Base-by-base conservation (phyloP, 768 basidiomycete genomes). In the Boletus subcaerulescens region DNA sequence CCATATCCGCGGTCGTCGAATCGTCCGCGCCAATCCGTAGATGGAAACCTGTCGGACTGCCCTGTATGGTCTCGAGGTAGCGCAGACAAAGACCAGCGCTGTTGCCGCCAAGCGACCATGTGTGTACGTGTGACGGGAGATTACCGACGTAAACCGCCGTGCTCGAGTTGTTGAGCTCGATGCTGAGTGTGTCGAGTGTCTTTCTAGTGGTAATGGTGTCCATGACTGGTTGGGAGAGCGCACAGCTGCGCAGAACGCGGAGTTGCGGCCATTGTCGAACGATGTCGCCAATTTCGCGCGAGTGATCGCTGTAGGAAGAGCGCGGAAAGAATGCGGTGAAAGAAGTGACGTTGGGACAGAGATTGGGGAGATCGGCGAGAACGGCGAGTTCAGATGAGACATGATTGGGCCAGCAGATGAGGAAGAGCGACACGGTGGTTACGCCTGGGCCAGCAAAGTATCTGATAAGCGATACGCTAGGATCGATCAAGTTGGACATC, bases 241-340 rank as follows among this genome's bases (percentile, higher is more conserved):
- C 57, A 49, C 64, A 66, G 10, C 52, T 56, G 8, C 53, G 62
- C 18, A 67, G 36, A 9, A 46, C 26, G 9, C 59, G 58, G 11
- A 67, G 58, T 2, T 52, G 53, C 2, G 57, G 55, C 66, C 66
- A 67, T 15, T 51, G 50, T 26, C 39, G 24, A 7, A 68, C 64
- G 15, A 68, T 64, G 3, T 55, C 59, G 2, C 66, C 66, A 11
- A 67, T 65, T 59, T 65, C 61, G 9, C 31, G 56, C 2, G 64
- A 67, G n/a, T 65, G 54, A 45, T 67, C 66, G 26, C 58, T 65
- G 39, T 67, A 61, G 2, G 66, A 67, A 1, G 64, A 68, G 13
- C 62, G 64, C 3, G 66, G 66, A 26, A 67, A 68, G 33, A 50
- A 61, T 3, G 54, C 58, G 5, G 66, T 65, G 41, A 70, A 69